phyloP scores from a whole-genome alignment of 768 basidiomycete species.

The Leccinum boreale region DNA sequence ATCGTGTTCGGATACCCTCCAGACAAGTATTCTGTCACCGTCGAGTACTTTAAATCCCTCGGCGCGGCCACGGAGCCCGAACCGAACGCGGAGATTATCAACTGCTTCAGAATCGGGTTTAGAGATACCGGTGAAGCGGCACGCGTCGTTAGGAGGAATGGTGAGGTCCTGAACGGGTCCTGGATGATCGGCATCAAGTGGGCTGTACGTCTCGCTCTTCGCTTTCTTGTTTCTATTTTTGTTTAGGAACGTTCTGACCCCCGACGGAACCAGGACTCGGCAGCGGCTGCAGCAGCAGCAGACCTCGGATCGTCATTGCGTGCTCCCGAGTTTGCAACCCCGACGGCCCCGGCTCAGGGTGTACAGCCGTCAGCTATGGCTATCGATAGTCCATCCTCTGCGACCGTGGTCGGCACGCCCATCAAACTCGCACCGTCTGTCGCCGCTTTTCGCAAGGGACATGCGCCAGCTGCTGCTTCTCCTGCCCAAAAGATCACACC shows the following conservation, averaged over 20 bases:
- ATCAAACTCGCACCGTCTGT: constrained; percentile 69
- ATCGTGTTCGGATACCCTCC: constrained; percentile 88
- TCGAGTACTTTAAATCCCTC: constrained; percentile 72
- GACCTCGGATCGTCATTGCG: constrained; percentile 40
- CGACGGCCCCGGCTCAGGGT: constrained; percentile 7
- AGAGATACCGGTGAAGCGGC: constrained; percentile 67
- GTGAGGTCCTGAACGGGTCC: constrained; percentile 68
- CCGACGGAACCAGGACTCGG: constrained; percentile 51
- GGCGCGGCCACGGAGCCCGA: constrained; percentile 70
- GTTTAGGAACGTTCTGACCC: background rate
- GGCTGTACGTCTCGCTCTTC: constrained; percentile 54
- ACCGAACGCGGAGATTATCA: constrained; percentile 62
- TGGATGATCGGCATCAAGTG: constrained; percentile 89
- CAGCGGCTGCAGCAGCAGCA: constrained; percentile 45
- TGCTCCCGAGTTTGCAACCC: background rate
- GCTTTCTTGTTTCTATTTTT: background rate
- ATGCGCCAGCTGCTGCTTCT: constrained; percentile 18
- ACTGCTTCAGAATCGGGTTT: constrained; percentile 83
- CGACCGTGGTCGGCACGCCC: constrained; percentile 61
- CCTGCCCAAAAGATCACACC: constrained; percentile 23
- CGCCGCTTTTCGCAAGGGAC: constrained; percentile 64
- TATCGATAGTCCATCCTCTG: constrained; percentile 40
- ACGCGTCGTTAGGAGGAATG: constrained; percentile 78
- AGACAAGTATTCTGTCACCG: constrained; percentile 68
- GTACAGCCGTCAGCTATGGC: constrained; percentile 42